A percentile compares a stretch with the other conserved stretches of the same genome.
phyloP scores from a whole-genome alignment of 345 rosid species.

The Durio zibethinus region DNA sequence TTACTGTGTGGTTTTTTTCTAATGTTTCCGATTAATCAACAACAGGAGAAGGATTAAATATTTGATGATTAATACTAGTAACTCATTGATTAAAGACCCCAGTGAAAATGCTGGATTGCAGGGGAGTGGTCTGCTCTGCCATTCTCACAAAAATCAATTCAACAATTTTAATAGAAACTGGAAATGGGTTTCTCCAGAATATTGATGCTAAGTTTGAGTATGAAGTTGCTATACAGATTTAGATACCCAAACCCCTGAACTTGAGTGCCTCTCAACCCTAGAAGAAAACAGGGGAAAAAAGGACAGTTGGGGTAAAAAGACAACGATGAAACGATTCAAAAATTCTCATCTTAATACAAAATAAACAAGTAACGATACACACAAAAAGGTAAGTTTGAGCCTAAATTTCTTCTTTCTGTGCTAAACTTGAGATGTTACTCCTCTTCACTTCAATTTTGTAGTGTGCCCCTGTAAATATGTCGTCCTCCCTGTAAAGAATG shows the following conservation, averaged over 20 bases:
- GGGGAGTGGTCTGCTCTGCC: not conserved
- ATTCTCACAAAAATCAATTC: not conserved
- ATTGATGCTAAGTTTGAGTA: not conserved
- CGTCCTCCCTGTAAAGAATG: not conserved
- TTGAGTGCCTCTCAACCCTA: not conserved
- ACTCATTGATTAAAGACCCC: not conserved
- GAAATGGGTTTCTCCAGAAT: not conserved
- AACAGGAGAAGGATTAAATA: too few species aligned
- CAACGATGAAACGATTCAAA: not conserved
- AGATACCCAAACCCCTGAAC: not conserved
- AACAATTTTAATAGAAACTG: not conserved
- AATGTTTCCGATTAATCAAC: not conserved
- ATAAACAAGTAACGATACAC: not conserved
- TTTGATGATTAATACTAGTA: too few species aligned
- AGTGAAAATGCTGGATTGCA: not conserved
- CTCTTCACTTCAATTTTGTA: not conserved
- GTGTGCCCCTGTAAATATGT: not conserved
- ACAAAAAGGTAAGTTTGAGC: not conserved
- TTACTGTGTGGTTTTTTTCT: too few species aligned
- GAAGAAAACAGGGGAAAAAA: not conserved
- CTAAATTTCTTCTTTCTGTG: too few species aligned
- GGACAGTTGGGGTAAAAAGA: not conserved
- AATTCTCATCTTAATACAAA: not conserved
- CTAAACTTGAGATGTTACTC: too few species aligned
- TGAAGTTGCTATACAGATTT: not conserved